Conservation (phyloP, 306 rosid species). For the Inga oerstediana region DNA sequence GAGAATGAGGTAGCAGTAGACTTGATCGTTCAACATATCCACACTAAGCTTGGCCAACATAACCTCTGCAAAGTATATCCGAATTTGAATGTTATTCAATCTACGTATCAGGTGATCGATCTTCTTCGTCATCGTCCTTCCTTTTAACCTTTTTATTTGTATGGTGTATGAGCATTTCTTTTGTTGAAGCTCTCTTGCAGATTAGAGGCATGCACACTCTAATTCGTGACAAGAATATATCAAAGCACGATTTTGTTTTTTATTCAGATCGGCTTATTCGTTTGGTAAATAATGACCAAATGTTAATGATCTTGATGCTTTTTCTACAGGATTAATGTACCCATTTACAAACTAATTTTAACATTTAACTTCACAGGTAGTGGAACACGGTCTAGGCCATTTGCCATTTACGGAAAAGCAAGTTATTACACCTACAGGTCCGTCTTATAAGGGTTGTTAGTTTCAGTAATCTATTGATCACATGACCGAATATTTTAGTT, state of each 20-base stretch:
- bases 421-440: conserved; percentile 85
- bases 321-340: conserved; percentile 14
- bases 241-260: conserved; percentile 88
- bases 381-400: conserved; percentile 96
- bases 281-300: conserved; percentile 57
- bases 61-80: conserved; percentile 93
- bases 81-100: conserved; percentile 71
- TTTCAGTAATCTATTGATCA: conserved; percentile 19
- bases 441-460: conserved; percentile 1
- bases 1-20: conserved; percentile 92
- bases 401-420: conserved; percentile 96
- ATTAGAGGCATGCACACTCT: conserved; percentile 95
- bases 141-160: background rate
- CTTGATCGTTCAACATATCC: conserved; percentile 95
- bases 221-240: conserved; percentile 80
- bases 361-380: conserved; percentile 61
- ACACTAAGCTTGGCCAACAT: conserved; percentile 89
- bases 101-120: conserved; percentile 87
- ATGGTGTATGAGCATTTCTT: conserved; percentile 16
- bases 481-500: background rate
- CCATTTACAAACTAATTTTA: conserved; percentile 21
- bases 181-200: conserved; percentile 51
- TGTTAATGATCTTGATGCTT: conserved; percentile 5
- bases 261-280: conserved; percentile 94
- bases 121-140: conserved; percentile 2